These are phyloP conservation scores for Globisporangium nunn DNA, from an alignment of 352 stramenopile genomes.

Conservation along the genomic window DNA sequence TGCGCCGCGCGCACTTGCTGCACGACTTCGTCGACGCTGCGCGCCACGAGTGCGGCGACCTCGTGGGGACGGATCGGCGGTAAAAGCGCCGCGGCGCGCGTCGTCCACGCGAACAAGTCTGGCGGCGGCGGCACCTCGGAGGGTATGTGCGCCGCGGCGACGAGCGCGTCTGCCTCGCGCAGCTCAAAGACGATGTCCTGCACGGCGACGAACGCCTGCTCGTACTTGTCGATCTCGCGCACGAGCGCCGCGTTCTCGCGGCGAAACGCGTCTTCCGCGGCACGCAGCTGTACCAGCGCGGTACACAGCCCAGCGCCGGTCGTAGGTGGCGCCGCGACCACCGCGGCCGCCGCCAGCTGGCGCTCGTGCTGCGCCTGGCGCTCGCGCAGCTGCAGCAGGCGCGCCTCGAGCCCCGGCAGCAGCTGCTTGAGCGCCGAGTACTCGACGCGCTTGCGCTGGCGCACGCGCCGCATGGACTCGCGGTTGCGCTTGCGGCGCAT, in stretches of 20 bases:
- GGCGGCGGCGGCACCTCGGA: neutral
- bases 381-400: neutral
- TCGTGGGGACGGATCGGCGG: conserved; percentile 10
- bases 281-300: conserved; percentile 10
- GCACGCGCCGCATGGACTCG: conserved; percentile 24
- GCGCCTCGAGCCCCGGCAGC: conserved; percentile 4
- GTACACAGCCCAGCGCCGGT: neutral
- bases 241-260: conserved; percentile 10
- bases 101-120: conserved; percentile 14
- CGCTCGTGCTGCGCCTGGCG: conserved; percentile 4
- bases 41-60: conserved; percentile 7
- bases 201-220: conserved; percentile 10
- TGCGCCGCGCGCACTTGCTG: conserved; percentile 6
- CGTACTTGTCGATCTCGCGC: conserved; percentile 13
- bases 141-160: neutral
- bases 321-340: neutral
- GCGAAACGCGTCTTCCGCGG: conserved; percentile 7
- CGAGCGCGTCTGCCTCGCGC: neutral
- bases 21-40: conserved; percentile 12
- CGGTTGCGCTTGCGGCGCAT: conserved; percentile 21
- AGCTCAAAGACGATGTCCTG: conserved; percentile 8
- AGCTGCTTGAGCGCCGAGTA: conserved; percentile 10
- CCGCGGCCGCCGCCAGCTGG: neutral
- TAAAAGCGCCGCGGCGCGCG: conserved; percentile 6
- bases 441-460: conserved; percentile 14